A percentile compares a stretch with the other conserved stretches of the same genome.
Evolutionary conservation across 2,329 filamentous ascomycete genomes (phyloP).

Genomic region (Canariomyces notabilis): DNA sequence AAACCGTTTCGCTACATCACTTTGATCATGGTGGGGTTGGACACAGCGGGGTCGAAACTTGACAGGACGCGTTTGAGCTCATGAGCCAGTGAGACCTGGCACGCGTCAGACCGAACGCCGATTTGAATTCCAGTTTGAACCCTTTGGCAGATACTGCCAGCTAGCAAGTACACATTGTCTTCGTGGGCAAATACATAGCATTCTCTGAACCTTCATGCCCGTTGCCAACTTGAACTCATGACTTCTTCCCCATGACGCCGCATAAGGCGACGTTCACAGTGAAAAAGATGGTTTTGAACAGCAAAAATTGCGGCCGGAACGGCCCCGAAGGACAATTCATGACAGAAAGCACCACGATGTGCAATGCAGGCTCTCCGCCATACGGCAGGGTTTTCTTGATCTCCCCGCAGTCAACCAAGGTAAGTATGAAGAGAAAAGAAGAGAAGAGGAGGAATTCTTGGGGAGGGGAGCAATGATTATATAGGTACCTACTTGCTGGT

Average conservation of each 20-base stretch:
- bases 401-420: slow-evolving; percentile 10
- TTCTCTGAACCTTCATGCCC: no score
- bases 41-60: no score
- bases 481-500: background rate
- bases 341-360: slow-evolving; percentile 11
- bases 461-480: background rate
- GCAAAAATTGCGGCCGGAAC: slow-evolving; percentile 12
- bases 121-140: no score
- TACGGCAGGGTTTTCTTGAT: slow-evolving; percentile 8
- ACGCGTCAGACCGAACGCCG: no score
- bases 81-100: no score
- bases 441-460: slow-evolving; percentile 2
- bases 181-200: no score
- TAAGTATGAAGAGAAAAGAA: slow-evolving; percentile 17
- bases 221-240: no score
- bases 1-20: no score
- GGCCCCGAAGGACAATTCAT: slow-evolving; percentile 9
- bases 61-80: no score
- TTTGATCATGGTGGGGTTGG: no score
- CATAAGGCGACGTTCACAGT: slow-evolving; percentile 1
- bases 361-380: slow-evolving; percentile 14
- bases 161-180: no score
- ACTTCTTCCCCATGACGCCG: slow-evolving; percentile 10
- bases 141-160: no score
- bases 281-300: slow-evolving; percentile 13